Evolutionary conservation across 176 grass and related monocot species (phyloP).

Genomic region (Juncus effusus): DNA sequence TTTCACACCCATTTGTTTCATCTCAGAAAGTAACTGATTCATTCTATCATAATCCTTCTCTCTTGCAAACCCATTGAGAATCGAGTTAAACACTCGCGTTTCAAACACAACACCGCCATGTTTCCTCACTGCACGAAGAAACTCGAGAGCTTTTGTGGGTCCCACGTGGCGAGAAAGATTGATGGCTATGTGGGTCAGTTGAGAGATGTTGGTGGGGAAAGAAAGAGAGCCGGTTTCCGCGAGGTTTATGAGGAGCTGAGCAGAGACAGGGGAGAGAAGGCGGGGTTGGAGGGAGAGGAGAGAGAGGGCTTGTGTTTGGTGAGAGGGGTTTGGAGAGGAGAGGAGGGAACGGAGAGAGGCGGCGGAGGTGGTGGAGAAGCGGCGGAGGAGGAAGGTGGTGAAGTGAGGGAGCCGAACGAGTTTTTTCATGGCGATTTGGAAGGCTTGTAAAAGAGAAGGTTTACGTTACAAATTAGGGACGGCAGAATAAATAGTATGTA

Average conservation of each 20-base stretch:
- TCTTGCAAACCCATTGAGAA: constrained; percentile 42
- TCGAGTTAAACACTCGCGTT: constrained; percentile 35
- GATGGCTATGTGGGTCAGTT: constrained; percentile 31
- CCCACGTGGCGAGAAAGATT: constrained; percentile 34
- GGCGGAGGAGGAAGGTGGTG: background rate
- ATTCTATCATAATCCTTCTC: constrained; percentile 36
- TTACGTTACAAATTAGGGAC: no score
- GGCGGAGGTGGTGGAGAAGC: background rate
- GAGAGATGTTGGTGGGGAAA: constrained; percentile 30
- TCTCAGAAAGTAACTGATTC: constrained; percentile 41
- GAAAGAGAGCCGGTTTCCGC: constrained; percentile 28
- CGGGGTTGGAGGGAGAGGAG: constrained; percentile 32
- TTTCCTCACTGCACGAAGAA: constrained; percentile 48
- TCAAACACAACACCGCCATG: constrained; percentile 36
- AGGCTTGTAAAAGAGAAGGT: no score
- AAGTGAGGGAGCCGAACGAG: background rate
- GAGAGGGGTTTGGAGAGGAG: constrained; percentile 13
- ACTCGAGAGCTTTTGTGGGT: constrained; percentile 28
- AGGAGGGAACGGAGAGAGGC: constrained; percentile 31
- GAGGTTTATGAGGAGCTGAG: constrained; percentile 43
- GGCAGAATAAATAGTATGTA: no score
- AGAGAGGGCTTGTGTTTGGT: constrained; percentile 28
- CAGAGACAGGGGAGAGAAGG: constrained; percentile 11
- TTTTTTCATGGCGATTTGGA: constrained; percentile 25
- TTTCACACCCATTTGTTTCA: constrained; percentile 29